phyloP scores from a whole-genome alignment of 805 yeast species.

The Schwanniomyces polymorphus region DNA sequence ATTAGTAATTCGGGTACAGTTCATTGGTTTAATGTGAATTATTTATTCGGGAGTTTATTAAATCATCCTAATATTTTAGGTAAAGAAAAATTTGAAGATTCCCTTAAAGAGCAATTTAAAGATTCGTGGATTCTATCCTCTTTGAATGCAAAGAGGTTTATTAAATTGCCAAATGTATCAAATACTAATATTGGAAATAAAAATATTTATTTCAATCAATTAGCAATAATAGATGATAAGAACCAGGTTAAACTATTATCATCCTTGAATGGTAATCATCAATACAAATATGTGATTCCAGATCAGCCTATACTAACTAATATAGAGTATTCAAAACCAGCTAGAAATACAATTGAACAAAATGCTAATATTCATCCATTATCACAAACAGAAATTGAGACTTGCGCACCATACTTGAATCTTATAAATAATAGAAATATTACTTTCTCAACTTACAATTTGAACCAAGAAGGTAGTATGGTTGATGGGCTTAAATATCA shows the following conservation, averaged over 20 bases:
- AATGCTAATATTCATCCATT: slow-evolving; percentile 28
- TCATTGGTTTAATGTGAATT: slow-evolving; percentile 58
- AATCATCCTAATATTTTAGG: slow-evolving; percentile 26
- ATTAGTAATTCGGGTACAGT: slow-evolving; percentile 60
- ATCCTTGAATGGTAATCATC: slow-evolving; percentile 37
- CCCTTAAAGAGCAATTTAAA: slow-evolving; percentile 19
- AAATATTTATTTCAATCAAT: slow-evolving; percentile 22
- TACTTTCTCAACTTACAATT: slow-evolving; percentile 28
- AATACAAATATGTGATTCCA: slow-evolving; percentile 44
- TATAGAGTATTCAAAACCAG: slow-evolving; percentile 13
- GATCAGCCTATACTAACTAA: slow-evolving; percentile 17
- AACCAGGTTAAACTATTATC: slow-evolving; percentile 32
- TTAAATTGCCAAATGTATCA: slow-evolving; percentile 21
- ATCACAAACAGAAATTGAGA: slow-evolving; percentile 57
- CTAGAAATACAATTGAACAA: slow-evolving; percentile 2
- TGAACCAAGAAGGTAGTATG: slow-evolving; percentile 8
- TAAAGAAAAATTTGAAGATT: slow-evolving; percentile 4
- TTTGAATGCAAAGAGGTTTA: slow-evolving; percentile 24
- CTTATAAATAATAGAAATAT: slow-evolving; percentile 30
- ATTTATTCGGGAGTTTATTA: slow-evolving; percentile 30
- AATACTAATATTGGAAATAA: slow-evolving; percentile 4
- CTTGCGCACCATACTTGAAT: slow-evolving; percentile 43
- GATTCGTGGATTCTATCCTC: slow-evolving; percentile 52
- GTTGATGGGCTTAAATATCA: slow-evolving; percentile 14
- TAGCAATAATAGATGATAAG: slow-evolving; percentile 31